Evolutionary conservation across 306 rosid species (phyloP), one percentile per base, ranked within the genome.

Genomic region (Cicer cuneatum): DNA sequence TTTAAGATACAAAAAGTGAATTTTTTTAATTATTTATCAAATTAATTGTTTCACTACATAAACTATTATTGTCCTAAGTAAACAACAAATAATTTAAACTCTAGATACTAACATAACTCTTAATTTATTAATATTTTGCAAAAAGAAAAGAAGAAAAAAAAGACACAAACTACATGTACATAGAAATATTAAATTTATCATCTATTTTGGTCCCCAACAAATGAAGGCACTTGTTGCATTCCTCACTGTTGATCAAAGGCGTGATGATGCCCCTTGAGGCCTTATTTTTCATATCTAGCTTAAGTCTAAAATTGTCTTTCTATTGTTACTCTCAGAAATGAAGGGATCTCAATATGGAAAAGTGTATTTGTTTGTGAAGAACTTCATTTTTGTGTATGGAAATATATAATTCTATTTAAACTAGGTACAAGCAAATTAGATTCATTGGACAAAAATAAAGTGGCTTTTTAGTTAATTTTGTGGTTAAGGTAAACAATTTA

Each of bases 191-290:
- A 9, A 10, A 21, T 21, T 0, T 21, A 21, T 21, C 29, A 21
- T 21, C 47, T 53, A 70, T 47, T 70, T 81, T 48, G 70, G 70
- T 45, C 74, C 80, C 73, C 81, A 75, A 63, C 15, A 81, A 7
- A 73, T 67, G 58, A 73, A 73, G 14, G 12, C 8, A n/a, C 6
- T n/a, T 63, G 40, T 71, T 10, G 35, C 57, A 40, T 6, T 60
- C 67, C 1, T 8, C 49, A 16, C 43, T 56, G 49, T 70, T 68
- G 39, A 48, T 8, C 54, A 16, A n/a, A 41, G 60, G 33, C 57
- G 66, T 16, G n/a, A 73, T 16, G n/a, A 72, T 35, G 43, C 66
- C 77, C 33, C 67, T 72, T 13, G 69, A 53, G 8, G 58, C 56
- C 66, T 62, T 67, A 5, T 65, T 64, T 79, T 79, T 72, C 60